These are phyloP conservation scores for Trypanosoma caninum DNA, from an alignment of 208 protist species.

Conservation along the genomic window DNA sequence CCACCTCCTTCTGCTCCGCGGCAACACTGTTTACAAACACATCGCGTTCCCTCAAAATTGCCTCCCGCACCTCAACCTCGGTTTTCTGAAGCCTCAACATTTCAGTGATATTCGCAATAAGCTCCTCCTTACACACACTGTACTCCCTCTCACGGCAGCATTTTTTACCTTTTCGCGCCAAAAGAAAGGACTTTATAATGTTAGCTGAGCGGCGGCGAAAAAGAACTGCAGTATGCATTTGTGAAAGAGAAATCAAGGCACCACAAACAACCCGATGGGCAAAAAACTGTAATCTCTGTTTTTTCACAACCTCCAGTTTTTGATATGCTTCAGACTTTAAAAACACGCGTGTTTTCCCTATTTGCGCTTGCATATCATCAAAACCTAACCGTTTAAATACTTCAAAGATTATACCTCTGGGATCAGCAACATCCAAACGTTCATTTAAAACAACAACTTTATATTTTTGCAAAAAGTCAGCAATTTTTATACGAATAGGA, in stretches of 20 bases:
- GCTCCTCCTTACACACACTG: constrained; percentile 1
- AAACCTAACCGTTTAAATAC: constrained; percentile 19
- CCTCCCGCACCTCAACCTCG: constrained; percentile 1
- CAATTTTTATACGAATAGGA: constrained; percentile 26
- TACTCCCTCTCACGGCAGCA: constrained; percentile 18
- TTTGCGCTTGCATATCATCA: constrained; percentile 25
- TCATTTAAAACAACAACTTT: constrained; percentile 24
- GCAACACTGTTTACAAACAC: constrained; percentile 5
- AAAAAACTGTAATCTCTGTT: constrained; percentile 26
- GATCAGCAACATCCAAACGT: constrained; percentile 9
- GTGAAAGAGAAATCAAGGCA: constrained; percentile 10
- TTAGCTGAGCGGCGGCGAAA: constrained; percentile 7
- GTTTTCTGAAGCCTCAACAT: constrained; percentile 13
- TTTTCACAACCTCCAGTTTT: constrained; percentile 27
- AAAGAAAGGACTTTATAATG: constrained; percentile 10
- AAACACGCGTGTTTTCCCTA: constrained; percentile 43
- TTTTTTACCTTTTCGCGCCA: neutral
- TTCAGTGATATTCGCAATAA: constrained; percentile 13
- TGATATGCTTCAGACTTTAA: constrained; percentile 40
- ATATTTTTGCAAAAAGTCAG: constrained; percentile 26
- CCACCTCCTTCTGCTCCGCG: neutral
- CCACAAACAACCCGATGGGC: constrained; percentile 10
- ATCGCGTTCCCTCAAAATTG: constrained; percentile 6
- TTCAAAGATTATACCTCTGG: constrained; percentile 6
- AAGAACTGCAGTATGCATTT: constrained; percentile 13